Evolutionary conservation across 2,329 filamentous ascomycete species (phyloP), one percentile per base, ranked within the genome.

Genomic region (Nothophoma quercina): DNA sequence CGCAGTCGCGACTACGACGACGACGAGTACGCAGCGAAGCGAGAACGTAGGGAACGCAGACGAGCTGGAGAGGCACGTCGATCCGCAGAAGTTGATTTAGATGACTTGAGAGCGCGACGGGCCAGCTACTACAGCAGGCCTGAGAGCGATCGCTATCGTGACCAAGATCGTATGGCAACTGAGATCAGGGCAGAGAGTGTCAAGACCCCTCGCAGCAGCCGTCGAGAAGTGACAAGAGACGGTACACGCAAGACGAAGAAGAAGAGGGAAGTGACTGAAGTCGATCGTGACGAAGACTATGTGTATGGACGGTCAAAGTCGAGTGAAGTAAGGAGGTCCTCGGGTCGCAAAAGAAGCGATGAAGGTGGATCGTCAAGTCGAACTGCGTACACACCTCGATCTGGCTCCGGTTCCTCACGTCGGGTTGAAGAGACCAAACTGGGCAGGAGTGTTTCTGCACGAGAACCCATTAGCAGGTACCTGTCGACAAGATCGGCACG

Each of bases 81-180:
- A 43, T 56, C 64, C 43, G 67, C 69, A 26, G 68, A 74, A 56
- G 59, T 74, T 19, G 75, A 77, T 53, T 53, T 77, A 30, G 72
- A 77, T 43, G 76, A 78, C 43, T 55, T 78, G 40, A 61, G 76
- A 44, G 66, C 65, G 25, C 67, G 68, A 46, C 56, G 76, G 58
- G 68, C 70, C 23, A 70, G 70, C 5, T 78, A 78, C 58, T 77
- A 70, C 58, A 59, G 62, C 43, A 55, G 68, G 45, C 64, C 70
- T n/a, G 64, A 68, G 23, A 43, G 60, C 16, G 72, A 75, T 34
- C 45, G 66, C 22, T 65, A 62, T 25, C 64, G 64, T 16, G 65
- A 68, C 18, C 59, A 59, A 16, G 62, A 72, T 41, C 71, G 63
- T 55, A 72, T 73, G 71, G 66, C 65, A 53, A 66, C 68, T 49